phyloP scores from a whole-genome alignment of 2,329 filamentous ascomycete species.

The Xylariomycetidae sp. region DNA sequence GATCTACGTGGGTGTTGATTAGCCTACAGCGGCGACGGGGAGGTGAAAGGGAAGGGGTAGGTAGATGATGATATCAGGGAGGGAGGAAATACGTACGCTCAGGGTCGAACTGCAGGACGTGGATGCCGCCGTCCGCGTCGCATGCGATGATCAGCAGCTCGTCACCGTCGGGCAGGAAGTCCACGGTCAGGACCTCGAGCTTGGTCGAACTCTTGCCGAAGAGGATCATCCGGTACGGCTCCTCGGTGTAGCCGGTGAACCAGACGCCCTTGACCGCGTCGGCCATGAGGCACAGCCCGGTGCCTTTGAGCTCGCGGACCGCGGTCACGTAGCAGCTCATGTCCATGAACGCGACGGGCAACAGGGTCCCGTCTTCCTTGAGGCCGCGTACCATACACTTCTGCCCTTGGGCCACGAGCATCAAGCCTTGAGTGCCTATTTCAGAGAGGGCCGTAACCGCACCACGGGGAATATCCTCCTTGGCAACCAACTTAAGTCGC shows the following conservation, averaged over 20 bases:
- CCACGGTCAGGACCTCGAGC: conserved; percentile 73
- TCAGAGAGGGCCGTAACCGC: conserved; percentile 82
- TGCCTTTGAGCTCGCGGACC: conserved; percentile 76
- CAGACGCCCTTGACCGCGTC: conserved; percentile 92
- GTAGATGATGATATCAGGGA: too few relatives aligned
- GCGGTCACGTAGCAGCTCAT: conserved; percentile 90
- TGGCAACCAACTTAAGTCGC: conserved; percentile 77
- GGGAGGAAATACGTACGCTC: conserved; percentile 86
- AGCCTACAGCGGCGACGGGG: conserved; percentile 11
- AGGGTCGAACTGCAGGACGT: conserved; percentile 89
- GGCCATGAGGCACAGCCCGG: conserved; percentile 79
- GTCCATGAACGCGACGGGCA: conserved; percentile 95
- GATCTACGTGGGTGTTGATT: conserved; percentile 56
- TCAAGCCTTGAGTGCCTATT: conserved; percentile 79
- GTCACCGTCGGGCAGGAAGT: conserved; percentile 81
- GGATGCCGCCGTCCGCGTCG: conserved; percentile 79
- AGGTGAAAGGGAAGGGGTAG: background rate
- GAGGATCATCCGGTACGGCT: conserved; percentile 90
- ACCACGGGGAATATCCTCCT: conserved; percentile 86
- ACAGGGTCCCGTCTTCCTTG: conserved; percentile 86
- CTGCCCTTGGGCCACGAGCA: conserved; percentile 87
- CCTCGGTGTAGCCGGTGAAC: conserved; percentile 95
- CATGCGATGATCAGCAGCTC: conserved; percentile 77
- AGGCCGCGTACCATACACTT: conserved; percentile 96
- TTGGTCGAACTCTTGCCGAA: conserved; percentile 80